Evolutionary conservation across 2,329 filamentous ascomycete species (phyloP), one percentile per base, ranked within the genome.

Genomic region (Talaromyces sp.): DNA sequence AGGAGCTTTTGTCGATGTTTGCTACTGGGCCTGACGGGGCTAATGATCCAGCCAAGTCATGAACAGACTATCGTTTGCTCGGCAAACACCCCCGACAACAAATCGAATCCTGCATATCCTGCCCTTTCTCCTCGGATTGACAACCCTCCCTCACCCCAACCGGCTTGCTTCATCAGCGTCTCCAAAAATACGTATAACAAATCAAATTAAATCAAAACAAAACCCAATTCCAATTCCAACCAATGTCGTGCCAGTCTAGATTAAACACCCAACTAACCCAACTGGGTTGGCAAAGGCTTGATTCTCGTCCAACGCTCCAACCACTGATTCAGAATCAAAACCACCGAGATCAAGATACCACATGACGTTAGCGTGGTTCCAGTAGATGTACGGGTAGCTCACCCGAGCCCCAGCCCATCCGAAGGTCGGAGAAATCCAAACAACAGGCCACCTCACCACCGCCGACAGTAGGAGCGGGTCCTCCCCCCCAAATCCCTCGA

Each of bases 201-300:
- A 11, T 33, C 29, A 6, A 22, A 33, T n/a, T n/a, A n/a, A n/a
- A n/a, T n/a, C n/a, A n/a, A n/a, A n/a, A 27, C 24, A 27, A 27
- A 27, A 5, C 5, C 24, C 24, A 33, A 14, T 35, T 30, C 16
- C 16, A 2, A 49, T 46, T 14, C 33, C 27, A 47, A 52, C 51
- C 33, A 48, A 22, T 36, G 51, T 37, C 19, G 35, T 44, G 20
- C 30, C 24, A 17, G 1, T 51, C 17, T 22, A 20, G 27, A 36
- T 53, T 41, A 16, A 32, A 27, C 35, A 42, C 51, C 47, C 37
- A 27, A 58, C 47, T 19, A 19, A 29, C 14, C 37, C 22, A 13
- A 44, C 52, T 45, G 49, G 42, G 39, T 60, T 54, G 53, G 56
- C 52, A 56, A 60, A 61, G 57, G 60, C 58, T 62, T 62, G 52